Percentiles rank a stretch among this genome's conserved stretches.
Evolutionary conservation across 805 yeast genomes (phyloP).

Genomic region (Lipomyces starkeyi): DNA sequence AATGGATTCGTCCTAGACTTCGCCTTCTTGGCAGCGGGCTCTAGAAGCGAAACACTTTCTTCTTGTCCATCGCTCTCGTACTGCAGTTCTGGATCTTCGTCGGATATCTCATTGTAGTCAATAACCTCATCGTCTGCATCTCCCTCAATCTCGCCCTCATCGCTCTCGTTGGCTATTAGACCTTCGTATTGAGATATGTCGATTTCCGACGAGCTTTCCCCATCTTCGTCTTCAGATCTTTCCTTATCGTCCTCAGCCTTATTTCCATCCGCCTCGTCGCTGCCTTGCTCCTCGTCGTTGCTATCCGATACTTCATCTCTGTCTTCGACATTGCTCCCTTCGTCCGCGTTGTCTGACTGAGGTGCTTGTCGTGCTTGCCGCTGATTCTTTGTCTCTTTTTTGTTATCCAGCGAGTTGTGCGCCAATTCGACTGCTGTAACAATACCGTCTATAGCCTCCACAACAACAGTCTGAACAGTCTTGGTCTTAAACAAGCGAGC

Average conservation of each 20-base stretch:
- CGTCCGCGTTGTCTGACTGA: slow-evolving; percentile 21
- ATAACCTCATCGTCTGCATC: slow-evolving; percentile 5
- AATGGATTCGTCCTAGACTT: background rate
- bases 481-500: slow-evolving; percentile 39
- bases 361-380: background rate
- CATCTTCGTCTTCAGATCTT: slow-evolving; percentile 16
- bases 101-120: slow-evolving; percentile 20
- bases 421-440: slow-evolving; percentile 34
- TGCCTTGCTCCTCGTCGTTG: slow-evolving; percentile 41
- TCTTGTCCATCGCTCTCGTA: background rate
- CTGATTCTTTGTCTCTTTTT: background rate
- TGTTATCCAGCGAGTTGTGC: slow-evolving; percentile 17
- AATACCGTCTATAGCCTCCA: slow-evolving; percentile 23
- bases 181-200: slow-evolving; percentile 38
- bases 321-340: slow-evolving; percentile 36
- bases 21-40: background rate
- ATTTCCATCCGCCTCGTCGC: slow-evolving; percentile 14
- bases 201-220: slow-evolving; percentile 26
- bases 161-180: slow-evolving; percentile 13
- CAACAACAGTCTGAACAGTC: slow-evolving; percentile 32
- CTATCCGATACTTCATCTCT: slow-evolving; percentile 37
- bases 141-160: background rate
- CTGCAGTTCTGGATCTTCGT: slow-evolving; percentile 11
- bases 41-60: background rate
- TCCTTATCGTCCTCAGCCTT: slow-evolving; percentile 18